Percentiles rank a stretch among this genome's conserved stretches.
These are phyloP conservation scores for Coemansia sp. DNA, from an alignment of 192 early-diverging fungal genomes.

Conservation along the genomic window DNA sequence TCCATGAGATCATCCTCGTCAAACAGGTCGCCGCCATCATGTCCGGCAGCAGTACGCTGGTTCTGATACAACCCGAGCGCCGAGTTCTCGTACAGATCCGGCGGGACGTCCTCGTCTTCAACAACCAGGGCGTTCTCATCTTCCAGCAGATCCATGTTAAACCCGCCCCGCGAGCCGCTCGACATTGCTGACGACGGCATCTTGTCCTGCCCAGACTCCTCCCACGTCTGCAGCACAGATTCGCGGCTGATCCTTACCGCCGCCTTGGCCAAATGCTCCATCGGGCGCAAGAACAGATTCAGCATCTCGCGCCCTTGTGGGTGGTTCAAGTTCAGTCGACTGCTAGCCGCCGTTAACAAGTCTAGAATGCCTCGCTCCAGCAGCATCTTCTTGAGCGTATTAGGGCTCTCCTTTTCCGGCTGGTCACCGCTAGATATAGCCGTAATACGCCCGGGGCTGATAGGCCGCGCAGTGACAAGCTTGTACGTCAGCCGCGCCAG, in stretches of 20 bases:
- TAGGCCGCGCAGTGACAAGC: conserved; percentile 49
- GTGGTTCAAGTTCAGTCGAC: conserved; percentile 89
- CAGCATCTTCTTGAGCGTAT: conserved; percentile 61
- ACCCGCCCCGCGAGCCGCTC: conserved; percentile 19
- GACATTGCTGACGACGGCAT: conserved; percentile 34
- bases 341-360: conserved; percentile 73
- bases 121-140: conserved; percentile 34
- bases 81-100: conserved; percentile 56
- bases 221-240: conserved; percentile 53
- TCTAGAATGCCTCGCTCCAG: conserved; percentile 86
- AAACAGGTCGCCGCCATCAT: conserved; percentile 19
- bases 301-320: conserved; percentile 77
- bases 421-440: neutral
- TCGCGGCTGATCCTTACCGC: conserved; percentile 82
- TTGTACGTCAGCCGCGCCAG: conserved; percentile 44
- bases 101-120: conserved; percentile 50
- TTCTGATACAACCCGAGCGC: conserved; percentile 54
- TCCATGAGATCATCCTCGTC: conserved; percentile 44
- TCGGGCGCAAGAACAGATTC: conserved; percentile 76
- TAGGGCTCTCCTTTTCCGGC: conserved; percentile 26
- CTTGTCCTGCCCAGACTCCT: conserved; percentile 52
- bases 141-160: conserved; percentile 42
- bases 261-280: conserved; percentile 85
- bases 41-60: conserved; percentile 41
- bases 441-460: conserved; percentile 26